phyloP scores from a whole-genome alignment of 192 early-diverging fungal species.

The Diversispora eburnea region DNA sequence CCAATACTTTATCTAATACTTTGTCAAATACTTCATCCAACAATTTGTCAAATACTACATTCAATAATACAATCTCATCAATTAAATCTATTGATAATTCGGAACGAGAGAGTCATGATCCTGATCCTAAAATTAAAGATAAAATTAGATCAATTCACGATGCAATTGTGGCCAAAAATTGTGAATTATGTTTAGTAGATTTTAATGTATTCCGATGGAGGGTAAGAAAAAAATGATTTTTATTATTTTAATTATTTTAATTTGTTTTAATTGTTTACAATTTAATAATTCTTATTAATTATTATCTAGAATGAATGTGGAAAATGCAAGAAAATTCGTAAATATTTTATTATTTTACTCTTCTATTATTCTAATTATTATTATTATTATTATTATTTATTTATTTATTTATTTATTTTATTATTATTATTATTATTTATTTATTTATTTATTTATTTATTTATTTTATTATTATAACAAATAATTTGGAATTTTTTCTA shows the following conservation, averaged over 20 bases:
- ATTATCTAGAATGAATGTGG: constrained; percentile 19
- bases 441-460: background rate
- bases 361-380: background rate
- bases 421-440: no score
- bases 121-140: background rate
- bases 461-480: background rate
- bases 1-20: background rate
- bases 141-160: constrained; percentile 24
- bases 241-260: background rate
- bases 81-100: background rate
- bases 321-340: constrained; percentile 29
- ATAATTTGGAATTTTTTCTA: background rate
- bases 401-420: background rate
- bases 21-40: constrained; percentile 9
- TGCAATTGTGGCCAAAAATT: constrained; percentile 30
- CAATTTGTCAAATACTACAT: constrained; percentile 28
- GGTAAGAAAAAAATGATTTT: constrained; percentile 26
- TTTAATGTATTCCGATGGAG: constrained; percentile 43
- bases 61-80: background rate
- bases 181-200: constrained; percentile 39
- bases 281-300: background rate
- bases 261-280: background rate
- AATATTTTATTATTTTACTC: background rate
- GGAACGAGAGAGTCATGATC: background rate
- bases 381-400: no score